Conservation (phyloP, 2,329 filamentous ascomycete species). For the Huntiella decipiens region DNA sequence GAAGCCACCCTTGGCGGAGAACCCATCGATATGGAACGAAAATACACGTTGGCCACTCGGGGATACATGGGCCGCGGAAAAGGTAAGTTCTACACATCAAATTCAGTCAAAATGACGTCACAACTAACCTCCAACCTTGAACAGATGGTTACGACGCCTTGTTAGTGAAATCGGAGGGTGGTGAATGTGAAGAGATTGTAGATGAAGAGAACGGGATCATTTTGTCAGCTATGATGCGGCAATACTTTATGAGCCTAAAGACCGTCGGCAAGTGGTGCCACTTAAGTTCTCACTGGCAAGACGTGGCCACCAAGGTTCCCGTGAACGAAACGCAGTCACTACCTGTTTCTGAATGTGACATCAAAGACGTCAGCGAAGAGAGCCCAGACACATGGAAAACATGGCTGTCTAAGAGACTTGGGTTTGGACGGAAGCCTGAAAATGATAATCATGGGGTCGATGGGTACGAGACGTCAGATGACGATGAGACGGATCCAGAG, state of each 20-base stretch:
- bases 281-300: constrained; percentile 50
- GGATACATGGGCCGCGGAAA: constrained; percentile 83
- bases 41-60: constrained; percentile 59
- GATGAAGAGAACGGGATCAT: constrained; percentile 74
- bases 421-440: constrained; percentile 6
- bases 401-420: constrained; percentile 8
- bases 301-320: constrained; percentile 28
- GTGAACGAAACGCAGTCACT: constrained; percentile 18
- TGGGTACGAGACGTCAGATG: constrained; percentile 6
- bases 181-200: constrained; percentile 57
- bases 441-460: constrained; percentile 11
- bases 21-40: constrained; percentile 39
- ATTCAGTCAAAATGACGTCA: background rate
- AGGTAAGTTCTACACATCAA: constrained; percentile 17
- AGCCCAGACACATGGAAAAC: constrained; percentile 17
- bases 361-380: constrained; percentile 17
- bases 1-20: constrained; percentile 40
- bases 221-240: constrained; percentile 68
- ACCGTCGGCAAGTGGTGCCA: constrained; percentile 64
- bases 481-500: constrained; percentile 13
- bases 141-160: constrained; percentile 60
- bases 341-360: constrained; percentile 8
- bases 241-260: constrained; percentile 78
- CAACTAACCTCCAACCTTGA: background rate
- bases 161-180: constrained; percentile 57